These are phyloP conservation scores for Toxicodendron radicans DNA, from an alignment of 345 rosid genomes.

Conservation along the genomic window DNA sequence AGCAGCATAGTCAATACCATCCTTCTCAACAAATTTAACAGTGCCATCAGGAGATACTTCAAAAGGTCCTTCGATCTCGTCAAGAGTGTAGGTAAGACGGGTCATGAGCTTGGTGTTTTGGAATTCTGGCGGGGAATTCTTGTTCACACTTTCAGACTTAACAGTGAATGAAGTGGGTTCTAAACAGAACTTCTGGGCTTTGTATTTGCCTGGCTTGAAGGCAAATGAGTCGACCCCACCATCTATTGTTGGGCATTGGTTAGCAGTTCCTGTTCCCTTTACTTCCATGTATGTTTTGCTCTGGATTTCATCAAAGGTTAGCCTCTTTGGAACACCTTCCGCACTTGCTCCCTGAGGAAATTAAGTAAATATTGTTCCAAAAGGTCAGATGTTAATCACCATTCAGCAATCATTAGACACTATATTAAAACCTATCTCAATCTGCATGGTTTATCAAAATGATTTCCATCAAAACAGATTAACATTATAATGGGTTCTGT, in stretches of 20 bases:
- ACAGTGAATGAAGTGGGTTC: constrained; percentile 99
- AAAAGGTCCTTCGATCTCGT: constrained; percentile 94
- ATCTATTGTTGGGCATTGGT: constrained; percentile 83
- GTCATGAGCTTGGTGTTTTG: constrained; percentile 98
- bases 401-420: not conserved
- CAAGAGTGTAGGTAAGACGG: constrained; percentile 92
- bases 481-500: not conserved
- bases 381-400: not conserved
- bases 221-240: constrained; percentile 77
- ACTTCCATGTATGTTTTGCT: constrained; percentile 97
- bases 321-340: constrained; percentile 85
- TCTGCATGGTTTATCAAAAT: not conserved
- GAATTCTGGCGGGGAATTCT: constrained; percentile 87
- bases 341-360: constrained; percentile 77
- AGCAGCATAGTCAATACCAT: constrained; percentile 86
- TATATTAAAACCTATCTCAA: not conserved
- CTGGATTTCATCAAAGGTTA: constrained; percentile 89
- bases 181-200: constrained; percentile 79
- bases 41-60: constrained; percentile 68
- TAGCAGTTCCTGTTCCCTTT: constrained; percentile 92
- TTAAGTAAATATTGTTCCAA: not conserved
- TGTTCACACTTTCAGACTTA: constrained; percentile 81
- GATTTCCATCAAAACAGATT: not conserved
- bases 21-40: constrained; percentile 77
- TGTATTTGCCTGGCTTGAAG: constrained; percentile 82